Percentiles rank a stretch among this genome's conserved stretches.
These are phyloP conservation scores for Boletus barrowsii DNA, from an alignment of 768 basidiomycete species.

Conservation along the genomic window DNA sequence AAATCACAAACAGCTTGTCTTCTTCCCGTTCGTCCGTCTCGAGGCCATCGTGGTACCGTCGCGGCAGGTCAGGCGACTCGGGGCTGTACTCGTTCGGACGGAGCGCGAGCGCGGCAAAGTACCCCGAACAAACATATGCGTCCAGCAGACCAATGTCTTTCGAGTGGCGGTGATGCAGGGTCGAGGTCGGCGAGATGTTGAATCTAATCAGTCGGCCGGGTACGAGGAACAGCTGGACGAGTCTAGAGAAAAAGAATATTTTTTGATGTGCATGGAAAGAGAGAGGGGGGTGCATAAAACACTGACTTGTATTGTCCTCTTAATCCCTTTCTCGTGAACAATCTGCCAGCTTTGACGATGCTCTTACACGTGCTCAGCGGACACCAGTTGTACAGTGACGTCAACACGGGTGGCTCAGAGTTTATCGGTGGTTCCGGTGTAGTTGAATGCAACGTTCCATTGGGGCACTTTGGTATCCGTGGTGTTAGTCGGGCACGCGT, in stretches of 20 bases:
- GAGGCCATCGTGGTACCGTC: constrained; percentile 87
- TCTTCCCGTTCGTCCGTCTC: constrained; percentile 85
- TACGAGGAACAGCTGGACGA: constrained; percentile 70
- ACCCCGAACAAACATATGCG: constrained; percentile 85
- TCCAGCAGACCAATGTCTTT: constrained; percentile 63
- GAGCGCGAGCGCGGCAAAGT: constrained; percentile 66
- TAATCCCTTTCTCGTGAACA: constrained; percentile 69
- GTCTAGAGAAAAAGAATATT: constrained; percentile 36
- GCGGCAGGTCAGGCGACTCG: constrained; percentile 49
- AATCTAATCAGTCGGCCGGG: constrained; percentile 74
- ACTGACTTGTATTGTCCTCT: constrained; percentile 78
- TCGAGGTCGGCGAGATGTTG: constrained; percentile 54
- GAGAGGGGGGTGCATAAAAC: no score
- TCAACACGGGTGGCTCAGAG: constrained; percentile 55
- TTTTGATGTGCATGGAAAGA: neutral
- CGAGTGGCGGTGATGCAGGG: constrained; percentile 54
- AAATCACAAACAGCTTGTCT: constrained; percentile 83
- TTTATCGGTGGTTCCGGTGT: constrained; percentile 53
- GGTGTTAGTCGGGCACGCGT: constrained; percentile 61
- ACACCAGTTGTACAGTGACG: constrained; percentile 84
- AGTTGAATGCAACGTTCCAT: constrained; percentile 38
- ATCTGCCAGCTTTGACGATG: constrained; percentile 67
- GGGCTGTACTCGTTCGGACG: constrained; percentile 63
- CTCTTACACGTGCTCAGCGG: constrained; percentile 74
- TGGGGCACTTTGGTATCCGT: constrained; percentile 30